phyloP scores from a whole-genome alignment of 306 rosid genomes.

The Canavalia gladiata region DNA sequence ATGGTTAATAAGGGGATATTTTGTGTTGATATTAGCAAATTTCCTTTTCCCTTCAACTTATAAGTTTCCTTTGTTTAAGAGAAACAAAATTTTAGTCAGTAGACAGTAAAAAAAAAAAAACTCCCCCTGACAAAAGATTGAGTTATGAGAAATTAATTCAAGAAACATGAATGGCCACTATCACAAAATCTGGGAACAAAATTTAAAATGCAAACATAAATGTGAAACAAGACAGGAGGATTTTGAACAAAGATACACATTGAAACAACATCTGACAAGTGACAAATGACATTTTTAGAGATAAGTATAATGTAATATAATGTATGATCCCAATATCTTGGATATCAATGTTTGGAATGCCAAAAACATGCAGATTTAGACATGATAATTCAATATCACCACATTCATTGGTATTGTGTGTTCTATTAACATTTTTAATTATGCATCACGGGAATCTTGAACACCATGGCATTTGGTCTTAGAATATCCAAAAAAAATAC shows the following conservation, averaged over 20 bases:
- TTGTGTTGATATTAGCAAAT: conserved; percentile 19
- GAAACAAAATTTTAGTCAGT: neutral
- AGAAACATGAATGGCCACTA: conserved; percentile 17
- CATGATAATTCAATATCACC: conserved; percentile 13
- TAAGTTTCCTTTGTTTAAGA: neutral
- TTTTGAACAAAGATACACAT: conserved; percentile 31
- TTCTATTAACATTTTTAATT: neutral
- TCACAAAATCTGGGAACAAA: conserved; percentile 23
- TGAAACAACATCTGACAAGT: conserved; percentile 29
- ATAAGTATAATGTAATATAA: conserved; percentile 8
- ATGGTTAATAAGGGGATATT: conserved; percentile 6
- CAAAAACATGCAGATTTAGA: conserved; percentile 29
- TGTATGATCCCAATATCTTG: neutral
- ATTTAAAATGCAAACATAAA: conserved; percentile 28
- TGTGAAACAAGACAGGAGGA: conserved; percentile 18
- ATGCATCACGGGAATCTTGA: neutral
- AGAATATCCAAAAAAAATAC: neutral
- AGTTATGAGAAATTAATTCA: conserved; percentile 42
- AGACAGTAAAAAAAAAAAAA: neutral
- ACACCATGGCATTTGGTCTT: conserved; percentile 1
- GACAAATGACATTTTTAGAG: conserved; percentile 24
- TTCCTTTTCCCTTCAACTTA: conserved; percentile 28
- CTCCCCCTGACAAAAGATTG: conserved; percentile 11
- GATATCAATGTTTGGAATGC: conserved; percentile 14
- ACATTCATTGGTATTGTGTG: neutral